Evolutionary conservation across 129 eudicot species (phyloP).

Genomic region (Pittosporum tobira): DNA sequence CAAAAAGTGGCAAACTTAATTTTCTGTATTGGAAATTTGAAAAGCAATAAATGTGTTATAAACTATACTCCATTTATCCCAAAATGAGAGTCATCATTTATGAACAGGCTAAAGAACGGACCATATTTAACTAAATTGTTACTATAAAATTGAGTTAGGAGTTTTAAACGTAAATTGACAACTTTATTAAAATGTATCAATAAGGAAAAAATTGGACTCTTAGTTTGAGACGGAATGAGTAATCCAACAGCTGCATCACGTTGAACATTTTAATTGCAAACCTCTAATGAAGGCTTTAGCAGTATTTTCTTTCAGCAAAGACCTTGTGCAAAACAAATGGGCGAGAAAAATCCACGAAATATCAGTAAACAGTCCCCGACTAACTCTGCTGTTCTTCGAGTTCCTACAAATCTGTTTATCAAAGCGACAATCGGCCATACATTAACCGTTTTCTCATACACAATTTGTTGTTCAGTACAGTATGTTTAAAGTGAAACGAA

Average conservation of each 20-base stretch:
- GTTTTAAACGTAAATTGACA: too few relatives aligned
- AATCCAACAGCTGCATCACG: too few relatives aligned
- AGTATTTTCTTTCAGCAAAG: constrained; percentile 60
- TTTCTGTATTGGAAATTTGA: background rate
- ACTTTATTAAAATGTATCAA: too few relatives aligned
- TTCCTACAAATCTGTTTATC: constrained; percentile 53
- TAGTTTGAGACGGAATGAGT: too few relatives aligned
- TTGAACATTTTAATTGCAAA: background rate
- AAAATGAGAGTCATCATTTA: background rate
- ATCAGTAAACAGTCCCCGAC: constrained; percentile 57
- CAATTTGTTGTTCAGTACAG: background rate
- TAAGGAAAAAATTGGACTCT: too few relatives aligned
- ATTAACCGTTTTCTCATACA: background rate
- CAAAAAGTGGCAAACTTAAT: background rate
- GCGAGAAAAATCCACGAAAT: constrained; percentile 75
- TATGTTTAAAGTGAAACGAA: background rate
- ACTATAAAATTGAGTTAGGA: background rate
- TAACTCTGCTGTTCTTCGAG: constrained; percentile 61
- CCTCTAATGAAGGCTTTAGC: constrained; percentile 88
- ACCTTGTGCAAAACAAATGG: constrained; percentile 49
- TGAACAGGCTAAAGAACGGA: background rate
- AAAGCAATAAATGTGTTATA: too few relatives aligned
- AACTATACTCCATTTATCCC: background rate
- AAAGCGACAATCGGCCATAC: background rate
- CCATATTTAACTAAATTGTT: background rate